Percentiles rank a stretch among this genome's conserved stretches.
These are phyloP conservation scores for Mollisia scopiformis DNA, from an alignment of 2,329 filamentous ascomycete species.

Conservation along the genomic window DNA sequence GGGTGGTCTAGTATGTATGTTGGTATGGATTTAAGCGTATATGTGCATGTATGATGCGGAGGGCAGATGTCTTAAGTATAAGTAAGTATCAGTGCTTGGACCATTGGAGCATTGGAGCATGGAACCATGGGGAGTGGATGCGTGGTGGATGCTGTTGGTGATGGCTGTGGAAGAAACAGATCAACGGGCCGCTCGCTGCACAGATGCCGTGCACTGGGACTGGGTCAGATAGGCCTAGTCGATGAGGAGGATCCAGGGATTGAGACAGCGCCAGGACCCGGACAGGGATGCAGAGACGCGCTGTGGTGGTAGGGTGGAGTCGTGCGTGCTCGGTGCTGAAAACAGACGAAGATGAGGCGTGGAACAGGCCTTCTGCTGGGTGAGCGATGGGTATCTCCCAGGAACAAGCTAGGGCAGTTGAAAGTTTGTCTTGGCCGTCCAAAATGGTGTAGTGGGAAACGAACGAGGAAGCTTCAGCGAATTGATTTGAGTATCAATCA, in stretches of 20 bases:
- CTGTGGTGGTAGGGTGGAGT: too few species aligned
- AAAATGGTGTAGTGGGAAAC: not conserved
- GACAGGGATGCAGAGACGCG: too few species aligned
- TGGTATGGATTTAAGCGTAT: too few species aligned
- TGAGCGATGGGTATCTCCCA: not conserved
- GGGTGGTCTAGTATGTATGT: too few species aligned
- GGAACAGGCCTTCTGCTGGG: not conserved
- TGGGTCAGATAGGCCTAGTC: conserved; percentile 8
- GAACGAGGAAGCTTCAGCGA: too few species aligned
- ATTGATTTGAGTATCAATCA: not conserved
- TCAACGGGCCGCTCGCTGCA: conserved; percentile 22
- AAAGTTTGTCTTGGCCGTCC: not conserved
- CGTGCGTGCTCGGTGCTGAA: conserved; percentile 8
- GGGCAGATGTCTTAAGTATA: conserved; percentile 22
- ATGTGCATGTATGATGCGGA: too few species aligned
- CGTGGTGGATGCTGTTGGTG: too few species aligned
- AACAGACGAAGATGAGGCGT: not conserved
- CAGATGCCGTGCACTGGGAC: conserved; percentile 21
- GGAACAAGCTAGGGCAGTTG: not conserved
- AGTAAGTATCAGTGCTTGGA: conserved; percentile 20
- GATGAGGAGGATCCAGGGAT: not conserved
- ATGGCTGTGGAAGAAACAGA: conserved; percentile 13
- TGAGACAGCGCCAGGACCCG: too few species aligned
- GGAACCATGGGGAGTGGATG: too few species aligned
- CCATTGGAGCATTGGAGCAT: too few species aligned